Conservation (phyloP, 176 grass and related monocot genomes). For the Oryza glumipatula region DNA sequence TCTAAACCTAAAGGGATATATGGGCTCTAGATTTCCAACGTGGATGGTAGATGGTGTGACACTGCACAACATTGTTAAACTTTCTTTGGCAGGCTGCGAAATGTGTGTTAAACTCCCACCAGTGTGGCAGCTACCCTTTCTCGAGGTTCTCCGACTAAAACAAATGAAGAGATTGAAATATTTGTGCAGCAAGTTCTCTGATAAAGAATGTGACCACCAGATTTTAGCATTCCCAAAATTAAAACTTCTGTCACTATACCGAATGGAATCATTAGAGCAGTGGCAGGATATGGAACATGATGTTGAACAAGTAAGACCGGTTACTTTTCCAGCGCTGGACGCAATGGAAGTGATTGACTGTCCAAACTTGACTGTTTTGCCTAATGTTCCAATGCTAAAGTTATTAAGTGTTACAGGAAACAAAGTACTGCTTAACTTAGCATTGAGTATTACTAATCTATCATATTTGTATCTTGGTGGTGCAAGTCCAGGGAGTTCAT, state of each 20-base stretch:
- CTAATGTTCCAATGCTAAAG: background rate
- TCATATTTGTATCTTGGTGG: background rate
- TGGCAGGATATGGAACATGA: too few relatives aligned
- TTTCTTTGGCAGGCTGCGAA: background rate
- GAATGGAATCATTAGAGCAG: background rate
- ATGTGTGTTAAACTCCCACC: background rate
- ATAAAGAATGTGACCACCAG: background rate
- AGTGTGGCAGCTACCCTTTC: background rate
- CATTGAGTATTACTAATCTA: background rate
- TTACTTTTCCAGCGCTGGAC: background rate
- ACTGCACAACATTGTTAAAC: background rate
- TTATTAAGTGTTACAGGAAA: background rate
- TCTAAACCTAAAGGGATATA: background rate
- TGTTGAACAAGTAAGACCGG: too few relatives aligned
- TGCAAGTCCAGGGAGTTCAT: too few relatives aligned
- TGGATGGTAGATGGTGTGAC: background rate
- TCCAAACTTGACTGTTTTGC: background rate
- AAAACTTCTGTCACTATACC: background rate
- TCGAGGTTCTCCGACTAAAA: background rate
- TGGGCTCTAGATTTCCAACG: background rate
- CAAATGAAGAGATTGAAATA: background rate
- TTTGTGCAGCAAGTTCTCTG: background rate
- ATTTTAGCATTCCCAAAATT: background rate
- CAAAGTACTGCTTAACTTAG: background rate
- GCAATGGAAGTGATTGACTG: background rate